phyloP scores from a whole-genome alignment of 176 grass and related monocot genomes.

The Dactylis glomerata region DNA sequence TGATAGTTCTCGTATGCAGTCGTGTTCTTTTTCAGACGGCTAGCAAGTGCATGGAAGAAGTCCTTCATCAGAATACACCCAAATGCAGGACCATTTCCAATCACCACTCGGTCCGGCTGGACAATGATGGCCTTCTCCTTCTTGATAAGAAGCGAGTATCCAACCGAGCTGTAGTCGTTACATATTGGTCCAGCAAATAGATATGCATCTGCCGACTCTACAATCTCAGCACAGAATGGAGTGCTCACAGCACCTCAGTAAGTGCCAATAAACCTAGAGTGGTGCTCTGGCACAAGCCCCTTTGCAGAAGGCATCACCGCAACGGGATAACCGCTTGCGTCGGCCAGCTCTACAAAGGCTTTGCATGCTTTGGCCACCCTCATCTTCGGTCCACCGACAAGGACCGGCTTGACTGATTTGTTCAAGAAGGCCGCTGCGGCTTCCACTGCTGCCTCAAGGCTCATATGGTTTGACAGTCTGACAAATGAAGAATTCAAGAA shows the following conservation, averaged over 20 bases:
- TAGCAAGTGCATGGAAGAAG: constrained; percentile 41
- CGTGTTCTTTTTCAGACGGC: constrained; percentile 41
- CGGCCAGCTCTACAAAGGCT: constrained; percentile 44
- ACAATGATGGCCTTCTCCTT: constrained; percentile 58
- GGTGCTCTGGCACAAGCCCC: constrained; percentile 52
- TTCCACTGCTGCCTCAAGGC: constrained; percentile 48
- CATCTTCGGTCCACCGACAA: constrained; percentile 54
- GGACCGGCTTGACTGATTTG: constrained; percentile 52
- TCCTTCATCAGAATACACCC: constrained; percentile 62
- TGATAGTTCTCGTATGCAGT: constrained; percentile 42
- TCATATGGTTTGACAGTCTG: constrained; percentile 45
- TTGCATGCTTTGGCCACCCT: constrained; percentile 51
- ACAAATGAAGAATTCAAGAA: not conserved
- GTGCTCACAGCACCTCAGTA: constrained; percentile 63
- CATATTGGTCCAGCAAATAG: constrained; percentile 59
- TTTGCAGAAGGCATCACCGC: constrained; percentile 59
- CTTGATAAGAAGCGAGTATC: constrained; percentile 50
- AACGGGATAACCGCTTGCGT: constrained; percentile 37
- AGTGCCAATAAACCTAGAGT: constrained; percentile 47
- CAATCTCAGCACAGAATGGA: constrained; percentile 50
- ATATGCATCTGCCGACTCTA: constrained; percentile 57
- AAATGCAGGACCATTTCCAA: constrained; percentile 55
- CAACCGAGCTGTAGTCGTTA: constrained; percentile 63
- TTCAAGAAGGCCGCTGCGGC: constrained; percentile 42
- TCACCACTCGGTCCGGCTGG: constrained; percentile 43